Evolutionary conservation across 331 rosid genomes (phyloP).

Genomic region (Acacia concinna): DNA sequence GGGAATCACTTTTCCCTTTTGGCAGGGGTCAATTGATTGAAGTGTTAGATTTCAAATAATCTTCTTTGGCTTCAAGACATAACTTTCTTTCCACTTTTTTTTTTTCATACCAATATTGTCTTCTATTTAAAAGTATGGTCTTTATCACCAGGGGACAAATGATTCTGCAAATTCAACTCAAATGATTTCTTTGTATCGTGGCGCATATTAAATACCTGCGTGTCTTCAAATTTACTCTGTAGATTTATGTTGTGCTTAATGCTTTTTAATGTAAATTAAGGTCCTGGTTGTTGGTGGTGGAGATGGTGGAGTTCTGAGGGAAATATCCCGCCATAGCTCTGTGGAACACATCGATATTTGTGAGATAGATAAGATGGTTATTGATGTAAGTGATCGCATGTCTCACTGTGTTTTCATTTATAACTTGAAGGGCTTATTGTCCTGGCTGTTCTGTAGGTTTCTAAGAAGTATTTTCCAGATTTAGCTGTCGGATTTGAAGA

Average conservation of each 20-base stretch:
- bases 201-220: not conserved
- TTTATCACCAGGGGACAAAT: not conserved
- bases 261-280: conserved; percentile 36
- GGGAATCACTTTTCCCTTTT: not conserved
- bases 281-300: conserved; percentile 98
- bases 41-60: conserved; percentile 3
- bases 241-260: conserved; percentile 10
- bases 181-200: conserved; percentile 10
- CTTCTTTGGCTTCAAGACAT: not conserved
- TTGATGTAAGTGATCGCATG: conserved; percentile 67
- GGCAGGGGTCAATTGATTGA: not conserved
- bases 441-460: conserved; percentile 56
- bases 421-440: conserved; percentile 19
- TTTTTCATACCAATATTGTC: not conserved
- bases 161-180: not conserved
- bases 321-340: conserved; percentile 80
- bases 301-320: conserved; percentile 95
- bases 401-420: not conserved
- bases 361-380: conserved; percentile 96
- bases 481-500: conserved; percentile 91
- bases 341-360: conserved; percentile 89
- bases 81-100: conserved; percentile 1
- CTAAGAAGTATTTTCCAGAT: conserved; percentile 74
- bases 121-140: not conserved
- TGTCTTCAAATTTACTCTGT: conserved; percentile 4